phyloP scores from a whole-genome alignment of 192 early-diverging fungal species.

The Geranomyces michiganensis region DNA sequence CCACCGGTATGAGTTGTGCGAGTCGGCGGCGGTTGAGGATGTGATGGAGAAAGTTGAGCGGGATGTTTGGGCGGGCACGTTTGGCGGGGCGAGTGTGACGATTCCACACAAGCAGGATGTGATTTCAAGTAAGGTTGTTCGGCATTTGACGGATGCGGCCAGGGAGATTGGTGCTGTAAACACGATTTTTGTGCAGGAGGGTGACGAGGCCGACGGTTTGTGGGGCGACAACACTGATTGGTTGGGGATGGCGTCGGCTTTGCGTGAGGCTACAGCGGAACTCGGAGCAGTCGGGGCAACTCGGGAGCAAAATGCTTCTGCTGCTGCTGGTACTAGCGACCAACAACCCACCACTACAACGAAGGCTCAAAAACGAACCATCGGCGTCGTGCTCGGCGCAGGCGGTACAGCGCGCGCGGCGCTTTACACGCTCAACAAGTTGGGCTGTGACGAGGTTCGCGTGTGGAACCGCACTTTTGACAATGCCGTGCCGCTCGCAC shows the following conservation, averaged over 20 bases:
- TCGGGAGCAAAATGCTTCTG: background rate
- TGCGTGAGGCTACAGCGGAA: background rate
- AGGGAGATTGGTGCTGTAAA: slow-evolving; percentile 93
- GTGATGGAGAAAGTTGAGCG: slow-evolving; percentile 47
- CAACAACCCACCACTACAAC: background rate
- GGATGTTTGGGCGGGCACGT: slow-evolving; percentile 49
- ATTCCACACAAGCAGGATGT: slow-evolving; percentile 93
- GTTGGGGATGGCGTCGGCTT: slow-evolving; percentile 69
- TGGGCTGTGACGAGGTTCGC: slow-evolving; percentile 64
- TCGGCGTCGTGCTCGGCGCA: slow-evolving; percentile 89
- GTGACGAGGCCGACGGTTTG: slow-evolving; percentile 37
- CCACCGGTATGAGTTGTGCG: slow-evolving; percentile 74
- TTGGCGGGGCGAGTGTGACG: slow-evolving; percentile 95
- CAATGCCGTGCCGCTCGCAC: slow-evolving; percentile 70
- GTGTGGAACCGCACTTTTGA: slow-evolving; percentile 86
- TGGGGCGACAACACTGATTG: slow-evolving; percentile 97
- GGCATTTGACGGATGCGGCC: slow-evolving; percentile 74
- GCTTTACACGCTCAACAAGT: slow-evolving; percentile 71
- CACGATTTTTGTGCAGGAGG: slow-evolving; percentile 61
- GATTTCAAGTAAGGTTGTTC: slow-evolving; percentile 65
- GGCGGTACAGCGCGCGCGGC: slow-evolving; percentile 95
- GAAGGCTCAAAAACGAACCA: background rate
- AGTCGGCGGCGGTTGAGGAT: slow-evolving; percentile 65
- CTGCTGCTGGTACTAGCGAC: background rate
- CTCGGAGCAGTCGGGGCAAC: background rate